These are phyloP conservation scores for Hevea brasiliensis DNA, from an alignment of 345 rosid genomes.

Conservation along the genomic window DNA sequence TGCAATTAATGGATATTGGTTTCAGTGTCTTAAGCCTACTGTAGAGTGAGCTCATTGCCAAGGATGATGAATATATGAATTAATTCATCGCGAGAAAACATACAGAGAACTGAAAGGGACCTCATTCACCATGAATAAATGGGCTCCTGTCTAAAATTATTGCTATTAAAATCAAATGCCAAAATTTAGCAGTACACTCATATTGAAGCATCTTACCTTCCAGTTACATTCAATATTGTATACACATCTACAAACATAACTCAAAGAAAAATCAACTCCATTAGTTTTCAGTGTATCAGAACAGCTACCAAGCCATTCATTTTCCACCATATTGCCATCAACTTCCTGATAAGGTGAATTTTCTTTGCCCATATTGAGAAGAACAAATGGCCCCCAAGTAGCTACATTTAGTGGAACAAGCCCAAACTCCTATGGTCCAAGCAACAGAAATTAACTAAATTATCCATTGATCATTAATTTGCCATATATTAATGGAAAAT, in stretches of 20 bases:
- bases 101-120: neutral
- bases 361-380: conserved; percentile 54
- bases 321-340: conserved; percentile 36
- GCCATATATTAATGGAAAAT: neutral
- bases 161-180: neutral
- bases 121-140: neutral
- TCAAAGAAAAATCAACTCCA: conserved; percentile 64
- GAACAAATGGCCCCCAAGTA: conserved; percentile 88
- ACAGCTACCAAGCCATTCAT: conserved; percentile 84
- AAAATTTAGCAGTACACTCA: neutral
- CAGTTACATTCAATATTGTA: conserved; percentile 80
- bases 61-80: neutral
- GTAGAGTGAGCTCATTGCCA: neutral
- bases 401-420: conserved; percentile 67
- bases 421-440: conserved; percentile 69
- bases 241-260: conserved; percentile 68
- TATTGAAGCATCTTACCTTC: conserved; percentile 54
- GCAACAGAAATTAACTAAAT: conserved; percentile 25
- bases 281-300: conserved; percentile 47
- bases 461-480: conserved; percentile 6
- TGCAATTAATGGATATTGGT: neutral
- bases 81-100: neutral
- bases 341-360: conserved; percentile 25
- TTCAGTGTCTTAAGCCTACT: neutral
- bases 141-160: neutral